Evolutionary conservation across 2,329 filamentous ascomycete species (phyloP), one percentile per base, ranked within the genome.

Genomic region (Shiraia sp.): DNA sequence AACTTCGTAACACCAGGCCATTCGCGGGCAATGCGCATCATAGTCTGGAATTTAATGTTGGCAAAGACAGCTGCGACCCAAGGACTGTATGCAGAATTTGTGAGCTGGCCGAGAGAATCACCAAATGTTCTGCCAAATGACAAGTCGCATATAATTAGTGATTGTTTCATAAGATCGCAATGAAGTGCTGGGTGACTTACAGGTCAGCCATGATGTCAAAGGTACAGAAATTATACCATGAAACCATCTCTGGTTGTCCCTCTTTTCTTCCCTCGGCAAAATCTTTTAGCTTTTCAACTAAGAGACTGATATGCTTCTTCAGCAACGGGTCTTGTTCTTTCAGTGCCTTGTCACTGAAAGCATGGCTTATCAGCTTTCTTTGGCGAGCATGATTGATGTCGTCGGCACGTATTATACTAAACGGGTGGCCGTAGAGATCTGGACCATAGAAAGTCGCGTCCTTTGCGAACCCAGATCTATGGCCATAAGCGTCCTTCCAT

Each of bases 401-500:
- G 27, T 69, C 59, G 10, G 59, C 51, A 31, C 64, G 35, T 36
- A 68, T 55, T 25, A 59, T 44, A 8, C 61, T 51, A 6, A 49
- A 16, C 51, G 62, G 54, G 1, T 38, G 41, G 3, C 66, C 64
- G 29, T 61, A 63, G 3, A 45, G 24, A 10, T 66, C 61, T 14
- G 47, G 49, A 5, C 62, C 56, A 30, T 69, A 71, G 55, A 66
- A 69, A 1, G 42, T 38, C 3, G 41, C 44, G 29, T 69, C 49
- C 29, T 72, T 73, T 16, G 48, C 40, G 37, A 68, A 62, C 29
- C 51, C 57, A 16, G 35, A 52, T 8, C 34, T 53, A 45, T 65
- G 57, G n/a, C 70, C 69, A 47, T 72, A 74, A 15, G 72, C 66
- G 15, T 73, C 71, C 37, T 66, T 65, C 42, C 65, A 72, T 4